Conservation (phyloP, 208 protist species). For the Crithidia thermophila region DNA sequence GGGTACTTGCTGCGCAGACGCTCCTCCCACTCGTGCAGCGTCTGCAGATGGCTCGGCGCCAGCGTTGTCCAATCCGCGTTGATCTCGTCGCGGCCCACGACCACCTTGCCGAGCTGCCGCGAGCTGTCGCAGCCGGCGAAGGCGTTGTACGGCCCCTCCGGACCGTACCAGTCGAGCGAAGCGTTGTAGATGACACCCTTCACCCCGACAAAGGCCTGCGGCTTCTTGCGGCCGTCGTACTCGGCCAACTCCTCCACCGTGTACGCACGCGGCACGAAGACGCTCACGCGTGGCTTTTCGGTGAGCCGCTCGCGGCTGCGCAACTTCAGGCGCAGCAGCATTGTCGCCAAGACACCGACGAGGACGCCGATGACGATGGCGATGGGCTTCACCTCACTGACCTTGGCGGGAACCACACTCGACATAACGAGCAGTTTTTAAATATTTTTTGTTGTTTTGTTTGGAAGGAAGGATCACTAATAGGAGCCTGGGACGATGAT, state of each 20-base stretch:
- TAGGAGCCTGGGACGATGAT: no score
- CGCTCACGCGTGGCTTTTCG: conserved; percentile 41
- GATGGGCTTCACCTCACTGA: conserved; percentile 1
- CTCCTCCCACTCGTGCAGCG: conserved; percentile 90
- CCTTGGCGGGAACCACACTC: background rate
- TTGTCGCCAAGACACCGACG: conserved; percentile 22
- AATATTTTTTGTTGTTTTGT: background rate
- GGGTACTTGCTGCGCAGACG: conserved; percentile 82
- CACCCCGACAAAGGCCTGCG: conserved; percentile 74
- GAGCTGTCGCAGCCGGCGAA: conserved; percentile 89
- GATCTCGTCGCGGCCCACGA: conserved; percentile 74
- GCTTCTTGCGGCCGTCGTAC: conserved; percentile 72
- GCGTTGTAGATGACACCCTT: conserved; percentile 90
- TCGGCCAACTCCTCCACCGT: conserved; percentile 78
- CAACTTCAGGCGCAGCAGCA: conserved; percentile 32
- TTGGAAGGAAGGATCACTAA: no score
- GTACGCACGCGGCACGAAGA: conserved; percentile 78
- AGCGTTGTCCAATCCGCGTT: conserved; percentile 90
- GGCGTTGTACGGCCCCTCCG: conserved; percentile 77
- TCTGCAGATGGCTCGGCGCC: conserved; percentile 51
- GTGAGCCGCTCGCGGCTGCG: conserved; percentile 44
- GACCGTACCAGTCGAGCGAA: conserved; percentile 77
- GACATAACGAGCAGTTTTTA: conserved; percentile 20
- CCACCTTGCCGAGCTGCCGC: conserved; percentile 84
- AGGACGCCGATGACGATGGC: conserved; percentile 31